phyloP scores from a whole-genome alignment of 2,329 filamentous ascomycete species.

The Akanthomyces lecanii region DNA sequence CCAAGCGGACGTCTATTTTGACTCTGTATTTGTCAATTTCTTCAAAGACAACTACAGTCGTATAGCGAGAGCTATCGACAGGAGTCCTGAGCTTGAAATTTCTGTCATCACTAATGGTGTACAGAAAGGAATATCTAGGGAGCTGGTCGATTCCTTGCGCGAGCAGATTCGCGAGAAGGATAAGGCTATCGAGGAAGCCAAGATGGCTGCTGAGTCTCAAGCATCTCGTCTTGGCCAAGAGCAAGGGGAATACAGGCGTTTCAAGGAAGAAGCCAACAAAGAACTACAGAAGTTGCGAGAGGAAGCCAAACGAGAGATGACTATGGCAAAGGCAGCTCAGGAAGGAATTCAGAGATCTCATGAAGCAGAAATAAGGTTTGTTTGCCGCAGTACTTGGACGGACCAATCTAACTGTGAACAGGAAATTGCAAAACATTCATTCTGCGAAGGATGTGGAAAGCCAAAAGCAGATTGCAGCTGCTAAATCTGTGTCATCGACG shows the following conservation, averaged over 20 bases:
- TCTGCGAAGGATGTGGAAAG: conserved; percentile 26
- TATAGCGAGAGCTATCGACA: conserved; percentile 77
- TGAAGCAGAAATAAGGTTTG: conserved; percentile 58
- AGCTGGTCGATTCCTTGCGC: conserved; percentile 82
- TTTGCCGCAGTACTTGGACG: neutral
- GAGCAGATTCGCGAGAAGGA: conserved; percentile 72
- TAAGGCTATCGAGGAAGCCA: conserved; percentile 43
- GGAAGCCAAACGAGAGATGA: conserved; percentile 43
- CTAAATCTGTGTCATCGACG: conserved; percentile 22
- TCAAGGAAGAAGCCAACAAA: conserved; percentile 52
- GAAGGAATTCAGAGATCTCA: conserved; percentile 68
- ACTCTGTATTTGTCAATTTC: conserved; percentile 83
- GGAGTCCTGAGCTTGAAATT: conserved; percentile 83
- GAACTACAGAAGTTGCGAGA: conserved; percentile 40
- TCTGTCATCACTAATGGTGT: conserved; percentile 73
- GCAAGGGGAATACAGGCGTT: conserved; percentile 64
- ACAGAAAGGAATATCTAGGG: conserved; percentile 87
- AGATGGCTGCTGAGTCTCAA: conserved; percentile 43
- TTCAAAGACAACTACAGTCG: conserved; percentile 94
- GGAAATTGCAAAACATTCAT: conserved; percentile 33
- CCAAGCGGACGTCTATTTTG: conserved; percentile 79
- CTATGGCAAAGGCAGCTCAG: conserved; percentile 47
- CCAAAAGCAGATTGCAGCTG: conserved; percentile 26
- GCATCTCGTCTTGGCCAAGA: conserved; percentile 63
- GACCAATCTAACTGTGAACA: conserved; percentile 22